These are phyloP conservation scores for Cladosporium sp. DNA, from an alignment of 2,329 filamentous ascomycete species.

Conservation along the genomic window DNA sequence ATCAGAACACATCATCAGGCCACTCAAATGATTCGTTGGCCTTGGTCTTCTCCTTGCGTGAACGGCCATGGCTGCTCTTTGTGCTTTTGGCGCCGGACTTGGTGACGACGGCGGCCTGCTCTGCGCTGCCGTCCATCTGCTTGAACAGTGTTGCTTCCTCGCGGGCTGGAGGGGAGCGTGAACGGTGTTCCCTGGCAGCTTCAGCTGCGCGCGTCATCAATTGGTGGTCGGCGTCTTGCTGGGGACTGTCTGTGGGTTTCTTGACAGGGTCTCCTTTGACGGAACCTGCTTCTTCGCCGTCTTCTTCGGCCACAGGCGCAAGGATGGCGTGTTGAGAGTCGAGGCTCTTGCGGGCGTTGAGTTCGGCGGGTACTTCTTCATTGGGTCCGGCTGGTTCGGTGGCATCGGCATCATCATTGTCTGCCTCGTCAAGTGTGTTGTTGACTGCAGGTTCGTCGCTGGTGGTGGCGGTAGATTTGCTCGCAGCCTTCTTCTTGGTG, in stretches of 20 bases:
- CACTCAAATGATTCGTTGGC: conserved; percentile 34
- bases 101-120: conserved; percentile 29
- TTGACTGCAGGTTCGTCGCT: neutral
- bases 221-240: conserved; percentile 26
- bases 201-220: conserved; percentile 31
- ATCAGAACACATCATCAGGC: conserved; percentile 41
- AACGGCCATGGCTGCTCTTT: conserved; percentile 3
- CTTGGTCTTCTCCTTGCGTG: conserved; percentile 6
- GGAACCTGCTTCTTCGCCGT: conserved; percentile 30
- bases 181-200: conserved; percentile 27
- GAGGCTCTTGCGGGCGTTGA: conserved; percentile 25
- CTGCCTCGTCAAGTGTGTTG: neutral
- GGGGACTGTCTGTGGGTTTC: conserved; percentile 26
- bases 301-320: conserved; percentile 40
- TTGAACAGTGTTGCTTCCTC: neutral
- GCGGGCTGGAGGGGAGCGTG: neutral
- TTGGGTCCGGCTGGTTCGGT: neutral
- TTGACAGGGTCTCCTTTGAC: conserved; percentile 29
- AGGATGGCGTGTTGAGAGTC: conserved; percentile 33
- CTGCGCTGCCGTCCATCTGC: neutral
- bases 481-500: conserved; percentile 21
- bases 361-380: neutral
- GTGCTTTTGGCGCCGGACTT: conserved; percentile 21
- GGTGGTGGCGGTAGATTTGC: neutral
- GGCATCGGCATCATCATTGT: conserved; percentile 29